Conservation (phyloP, 768 basidiomycete genomes). For the Pulveroboletus frians region DNA sequence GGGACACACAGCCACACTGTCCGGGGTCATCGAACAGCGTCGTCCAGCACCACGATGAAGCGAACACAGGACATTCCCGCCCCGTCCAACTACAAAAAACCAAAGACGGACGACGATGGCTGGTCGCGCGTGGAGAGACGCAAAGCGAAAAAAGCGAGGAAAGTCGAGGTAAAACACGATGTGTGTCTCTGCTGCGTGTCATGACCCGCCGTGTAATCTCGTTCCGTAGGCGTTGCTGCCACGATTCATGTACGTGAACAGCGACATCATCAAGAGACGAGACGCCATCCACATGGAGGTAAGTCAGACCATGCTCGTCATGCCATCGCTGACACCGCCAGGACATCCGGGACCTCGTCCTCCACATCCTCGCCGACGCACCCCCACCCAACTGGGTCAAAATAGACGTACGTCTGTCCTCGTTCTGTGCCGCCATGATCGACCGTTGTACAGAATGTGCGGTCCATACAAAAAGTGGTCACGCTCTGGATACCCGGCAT, state of each 20-base stretch:
- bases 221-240: conserved; percentile 36
- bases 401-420: conserved; percentile 55
- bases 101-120: conserved; percentile 36
- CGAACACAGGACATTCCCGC: conserved; percentile 21
- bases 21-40: no score
- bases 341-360: conserved; percentile 84
- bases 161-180: conserved; percentile 51
- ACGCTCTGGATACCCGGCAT: conserved; percentile 83
- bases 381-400: conserved; percentile 85
- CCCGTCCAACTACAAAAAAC: conserved; percentile 34
- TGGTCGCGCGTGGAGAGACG: conserved; percentile 74
- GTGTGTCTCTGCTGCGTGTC: conserved; percentile 37
- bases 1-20: conserved; percentile 2
- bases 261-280: conserved; percentile 67
- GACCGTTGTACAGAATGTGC: conserved; percentile 52
- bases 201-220: not conserved
- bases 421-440: not conserved
- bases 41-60: no score
- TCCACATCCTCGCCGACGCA: conserved; percentile 78
- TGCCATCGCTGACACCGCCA: conserved; percentile 26
- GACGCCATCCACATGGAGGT: conserved; percentile 81
- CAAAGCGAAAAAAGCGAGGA: conserved; percentile 65
- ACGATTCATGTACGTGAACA: conserved; percentile 75
- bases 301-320: conserved; percentile 17
- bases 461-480: conserved; percentile 72